phyloP scores from a whole-genome alignment of 257 asterid genomes.

The Perilla frutescens region DNA sequence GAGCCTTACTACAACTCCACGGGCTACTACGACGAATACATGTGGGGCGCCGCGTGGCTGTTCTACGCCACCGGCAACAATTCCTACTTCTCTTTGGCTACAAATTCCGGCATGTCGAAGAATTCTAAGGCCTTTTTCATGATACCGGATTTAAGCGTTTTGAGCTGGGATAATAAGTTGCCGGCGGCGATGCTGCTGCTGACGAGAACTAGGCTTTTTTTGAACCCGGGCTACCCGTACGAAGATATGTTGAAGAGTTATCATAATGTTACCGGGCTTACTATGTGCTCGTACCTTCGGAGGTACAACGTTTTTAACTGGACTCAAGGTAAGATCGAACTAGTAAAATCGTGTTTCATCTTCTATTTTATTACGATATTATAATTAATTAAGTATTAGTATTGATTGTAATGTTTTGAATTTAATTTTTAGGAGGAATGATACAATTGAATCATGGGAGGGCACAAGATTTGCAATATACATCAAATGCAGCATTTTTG shows the following conservation, averaged over 20 bases:
- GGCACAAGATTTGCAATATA: conserved; percentile 74
- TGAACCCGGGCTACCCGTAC: conserved; percentile 89
- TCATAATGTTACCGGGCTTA: conserved; percentile 70
- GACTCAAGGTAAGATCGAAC: conserved; percentile 54
- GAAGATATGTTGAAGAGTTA: conserved; percentile 76
- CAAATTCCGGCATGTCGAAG: conserved; percentile 46
- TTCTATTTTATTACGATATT: not conserved
- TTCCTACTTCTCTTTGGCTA: conserved; percentile 60
- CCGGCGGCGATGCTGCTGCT: conserved; percentile 87
- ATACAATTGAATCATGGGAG: conserved; percentile 63
- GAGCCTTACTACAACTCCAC: conserved; percentile 83
- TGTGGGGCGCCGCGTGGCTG: conserved; percentile 90
- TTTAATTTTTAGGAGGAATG: conserved; percentile 61
- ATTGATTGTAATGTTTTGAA: no score
- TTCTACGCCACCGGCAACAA: conserved; percentile 83
- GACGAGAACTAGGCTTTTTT: conserved; percentile 65
- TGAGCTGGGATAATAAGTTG: conserved; percentile 90
- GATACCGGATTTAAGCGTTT: conserved; percentile 66
- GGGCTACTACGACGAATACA: conserved; percentile 68
- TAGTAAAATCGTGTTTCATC: not conserved
- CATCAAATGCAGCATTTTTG: conserved; percentile 82
- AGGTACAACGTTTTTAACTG: conserved; percentile 71
- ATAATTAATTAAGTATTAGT: no score
- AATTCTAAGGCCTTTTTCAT: conserved; percentile 48
- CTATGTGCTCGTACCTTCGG: conserved; percentile 80